Conservation (phyloP, 31 red algal genomes). For the Asparagopsis taxiformis region DNA sequence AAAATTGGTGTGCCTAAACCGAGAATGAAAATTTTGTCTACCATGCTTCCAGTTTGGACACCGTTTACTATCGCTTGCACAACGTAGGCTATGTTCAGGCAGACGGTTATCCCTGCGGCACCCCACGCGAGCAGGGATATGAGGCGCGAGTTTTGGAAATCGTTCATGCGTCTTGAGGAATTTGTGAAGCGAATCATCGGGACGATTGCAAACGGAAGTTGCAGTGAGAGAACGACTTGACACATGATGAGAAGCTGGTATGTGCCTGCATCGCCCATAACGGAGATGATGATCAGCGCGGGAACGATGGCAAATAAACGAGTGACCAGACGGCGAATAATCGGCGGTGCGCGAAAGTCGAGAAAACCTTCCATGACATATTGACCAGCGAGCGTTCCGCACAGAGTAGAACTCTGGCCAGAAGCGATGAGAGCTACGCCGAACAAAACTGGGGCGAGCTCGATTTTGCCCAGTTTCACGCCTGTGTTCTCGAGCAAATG, state of each 20-base stretch:
- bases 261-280: conserved; percentile 76
- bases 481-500: conserved; percentile 83
- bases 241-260: conserved; percentile 89
- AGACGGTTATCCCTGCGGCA: conserved; percentile 73
- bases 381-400: conserved; percentile 94
- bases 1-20: conserved; percentile 41
- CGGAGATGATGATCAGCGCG: conserved; percentile 66
- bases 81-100: conserved; percentile 82
- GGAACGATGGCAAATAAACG: conserved; percentile 84
- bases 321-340: conserved; percentile 84
- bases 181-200: conserved; percentile 92
- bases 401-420: conserved; percentile 89
- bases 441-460: conserved; percentile 88
- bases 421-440: conserved; percentile 94
- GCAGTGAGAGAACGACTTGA: conserved; percentile 91
- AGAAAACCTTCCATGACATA: conserved; percentile 99
- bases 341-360: conserved; percentile 64
- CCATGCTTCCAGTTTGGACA: conserved; percentile 18
- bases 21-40: conserved; percentile 16
- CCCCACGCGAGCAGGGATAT: conserved; percentile 61
- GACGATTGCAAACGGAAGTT: conserved; percentile 94
- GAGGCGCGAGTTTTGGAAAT: conserved; percentile 49
- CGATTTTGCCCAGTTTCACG: conserved; percentile 66
- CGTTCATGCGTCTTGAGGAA: conserved; percentile 60
- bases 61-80: conserved; percentile 40